A percentile compares a stretch with the other conserved stretches of the same genome.
Conservation (phyloP, 495 filamentous ascomycete species). For the Xylaria cubensis region DNA sequence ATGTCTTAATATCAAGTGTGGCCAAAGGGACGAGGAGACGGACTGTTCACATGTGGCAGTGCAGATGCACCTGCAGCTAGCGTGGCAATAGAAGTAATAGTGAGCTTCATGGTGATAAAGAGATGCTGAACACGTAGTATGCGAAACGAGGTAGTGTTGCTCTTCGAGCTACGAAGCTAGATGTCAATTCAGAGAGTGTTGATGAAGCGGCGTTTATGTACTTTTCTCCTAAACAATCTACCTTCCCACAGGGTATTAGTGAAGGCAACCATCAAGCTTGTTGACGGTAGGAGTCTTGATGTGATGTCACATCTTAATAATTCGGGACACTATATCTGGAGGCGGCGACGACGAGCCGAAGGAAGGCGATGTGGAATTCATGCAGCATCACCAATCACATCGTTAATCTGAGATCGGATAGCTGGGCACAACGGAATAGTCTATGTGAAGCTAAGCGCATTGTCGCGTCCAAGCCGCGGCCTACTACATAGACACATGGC, state of each 20-base stretch:
- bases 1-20: neutral
- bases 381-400: constrained; percentile 1
- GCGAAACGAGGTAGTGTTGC: too few relatives aligned
- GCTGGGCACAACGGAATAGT: neutral
- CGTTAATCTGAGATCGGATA: neutral
- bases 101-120: constrained; percentile 12
- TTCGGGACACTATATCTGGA: neutral
- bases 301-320: constrained; percentile 14
- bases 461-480: constrained; percentile 7
- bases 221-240: neutral
- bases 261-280: neutral
- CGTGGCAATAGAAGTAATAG: neutral
- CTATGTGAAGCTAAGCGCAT: neutral
- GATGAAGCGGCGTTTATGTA: neutral
- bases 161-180: neutral
- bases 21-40: neutral
- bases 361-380: neutral
- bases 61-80: neutral
- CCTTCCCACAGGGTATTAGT: neutral
- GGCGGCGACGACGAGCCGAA: neutral
- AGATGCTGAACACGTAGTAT: neutral
- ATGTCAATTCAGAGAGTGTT: neutral
- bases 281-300: neutral
- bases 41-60: neutral
- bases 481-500: neutral